Conservation (phyloP, 305 asterid genomes). For the Euphrasia arctica region DNA sequence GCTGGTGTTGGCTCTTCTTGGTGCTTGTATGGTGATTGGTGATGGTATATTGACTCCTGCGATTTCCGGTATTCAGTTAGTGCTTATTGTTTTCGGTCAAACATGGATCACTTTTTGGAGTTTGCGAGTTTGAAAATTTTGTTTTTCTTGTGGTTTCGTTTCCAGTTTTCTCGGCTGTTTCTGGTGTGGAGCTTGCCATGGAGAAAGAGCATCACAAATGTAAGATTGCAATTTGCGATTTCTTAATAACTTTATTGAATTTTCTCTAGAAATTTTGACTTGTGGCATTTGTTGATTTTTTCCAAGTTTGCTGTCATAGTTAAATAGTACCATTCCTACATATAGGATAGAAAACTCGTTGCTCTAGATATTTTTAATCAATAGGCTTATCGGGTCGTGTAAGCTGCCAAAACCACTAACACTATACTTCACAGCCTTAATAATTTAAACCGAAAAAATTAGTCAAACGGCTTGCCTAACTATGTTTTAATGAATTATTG, state of each 20-base stretch:
- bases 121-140: not conserved
- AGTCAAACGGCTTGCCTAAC: no score
- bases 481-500: not conserved
- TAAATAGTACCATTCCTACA: no score
- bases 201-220: not conserved
- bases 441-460: no score
- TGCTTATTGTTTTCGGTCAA: not conserved
- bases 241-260: not conserved
- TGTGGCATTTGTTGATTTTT: not conserved
- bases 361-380: no score
- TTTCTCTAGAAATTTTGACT: no score
- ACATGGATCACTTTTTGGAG: not conserved
- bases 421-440: no score
- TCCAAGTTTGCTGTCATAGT: not conserved
- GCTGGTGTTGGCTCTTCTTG: conserved; percentile 13
- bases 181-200: not conserved
- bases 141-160: not conserved
- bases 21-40: conserved; percentile 18
- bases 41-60: conserved; percentile 17
- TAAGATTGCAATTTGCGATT: not conserved
- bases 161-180: conserved; percentile 2
- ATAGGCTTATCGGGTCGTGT: not conserved
- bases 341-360: no score
- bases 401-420: not conserved
- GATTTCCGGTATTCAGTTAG: not conserved